Evolutionary conservation across 139 green algal genomes (phyloP), one percentile per base, ranked within the genome.

Genomic region (Chlorella vulgaris): DNA sequence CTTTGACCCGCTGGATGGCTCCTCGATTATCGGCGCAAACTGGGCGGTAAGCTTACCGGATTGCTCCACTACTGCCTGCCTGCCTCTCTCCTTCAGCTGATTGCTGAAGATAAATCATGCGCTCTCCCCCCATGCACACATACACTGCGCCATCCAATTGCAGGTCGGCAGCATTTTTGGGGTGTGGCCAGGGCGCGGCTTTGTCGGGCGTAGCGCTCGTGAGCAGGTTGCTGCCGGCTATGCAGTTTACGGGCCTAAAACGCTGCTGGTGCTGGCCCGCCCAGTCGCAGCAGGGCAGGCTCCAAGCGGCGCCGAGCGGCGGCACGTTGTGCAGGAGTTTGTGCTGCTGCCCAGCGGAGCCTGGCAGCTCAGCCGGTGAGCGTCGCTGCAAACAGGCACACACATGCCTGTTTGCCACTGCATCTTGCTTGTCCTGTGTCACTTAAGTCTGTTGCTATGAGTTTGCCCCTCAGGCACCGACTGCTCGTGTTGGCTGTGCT

Each of bases 1-100:
- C 0, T 97, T 94, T 69, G 94, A 98, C 78, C 94, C 94, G 0
- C 79, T 98, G 38, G 94, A 98, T 70, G 94, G 94, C 69, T 89
- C 67, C 69, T 89, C 69, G 81, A 94, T 98, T 33, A 78, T 96
- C n/a, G 80, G 76, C 7, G 91, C 93, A 21, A 93, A 96, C 84
- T 96, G 92, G 67, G 82, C 93, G 15, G 91, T 97, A n/a, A 62
- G 69, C 4, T 62, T 39, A 15, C 38, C 39, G 18, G 38, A 7
- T 18, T 13, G 18, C 36, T 33, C 18, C 15, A 13, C 29, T 51
- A 18, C 65, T 47, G 63, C 7, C n/a, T 69, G 62, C n/a, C 47
- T 24, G 47, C 47, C 47, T 58, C 47, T 24, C n/a, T n/a, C n/a
- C n/a, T n/a, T n/a, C n/a, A n/a, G n/a, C n/a, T n/a, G n/a, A n/a